Evolutionary conservation across 2,329 filamentous ascomycete species (phyloP).

Genomic region (Xylariaceae sp.): DNA sequence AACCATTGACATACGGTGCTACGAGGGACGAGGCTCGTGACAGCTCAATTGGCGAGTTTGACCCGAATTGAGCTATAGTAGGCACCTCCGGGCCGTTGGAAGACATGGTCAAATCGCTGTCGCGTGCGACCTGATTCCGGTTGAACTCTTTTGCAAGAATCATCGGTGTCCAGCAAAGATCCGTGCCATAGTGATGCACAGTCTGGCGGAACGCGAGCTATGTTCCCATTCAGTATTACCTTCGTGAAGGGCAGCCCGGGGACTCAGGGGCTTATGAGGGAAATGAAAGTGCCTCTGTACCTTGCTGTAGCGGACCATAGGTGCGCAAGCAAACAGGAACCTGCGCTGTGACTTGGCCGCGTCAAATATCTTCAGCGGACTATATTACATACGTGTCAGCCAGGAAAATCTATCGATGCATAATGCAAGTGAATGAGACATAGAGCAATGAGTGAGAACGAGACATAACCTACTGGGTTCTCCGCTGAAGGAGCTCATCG

Average conservation of each 20-base stretch:
- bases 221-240: not conserved
- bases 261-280: not conserved
- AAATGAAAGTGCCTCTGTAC: slow-evolving; percentile 1
- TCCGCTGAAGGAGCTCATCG: slow-evolving; percentile 14
- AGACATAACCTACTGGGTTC: slow-evolving; percentile 18
- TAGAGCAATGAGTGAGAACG: not conserved
- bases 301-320: slow-evolving; percentile 35
- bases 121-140: slow-evolving; percentile 53
- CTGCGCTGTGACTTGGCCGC: slow-evolving; percentile 34
- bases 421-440: not conserved
- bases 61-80: slow-evolving; percentile 65
- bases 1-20: slow-evolving; percentile 57
- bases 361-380: slow-evolving; percentile 40
- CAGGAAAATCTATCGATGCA: not conserved
- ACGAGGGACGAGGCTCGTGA: slow-evolving; percentile 59
- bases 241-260: not conserved
- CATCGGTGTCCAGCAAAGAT: slow-evolving; percentile 70
- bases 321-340: slow-evolving; percentile 42
- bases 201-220: slow-evolving; percentile 64
- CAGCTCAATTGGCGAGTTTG: slow-evolving; percentile 57
- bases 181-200: slow-evolving; percentile 58
- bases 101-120: slow-evolving; percentile 61
- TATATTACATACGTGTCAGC: slow-evolving; percentile 9
- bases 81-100: slow-evolving; percentile 46
- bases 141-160: slow-evolving; percentile 67